Conservation (phyloP, 192 early-diverging fungal species). For the Paraglomus brasilianum region DNA sequence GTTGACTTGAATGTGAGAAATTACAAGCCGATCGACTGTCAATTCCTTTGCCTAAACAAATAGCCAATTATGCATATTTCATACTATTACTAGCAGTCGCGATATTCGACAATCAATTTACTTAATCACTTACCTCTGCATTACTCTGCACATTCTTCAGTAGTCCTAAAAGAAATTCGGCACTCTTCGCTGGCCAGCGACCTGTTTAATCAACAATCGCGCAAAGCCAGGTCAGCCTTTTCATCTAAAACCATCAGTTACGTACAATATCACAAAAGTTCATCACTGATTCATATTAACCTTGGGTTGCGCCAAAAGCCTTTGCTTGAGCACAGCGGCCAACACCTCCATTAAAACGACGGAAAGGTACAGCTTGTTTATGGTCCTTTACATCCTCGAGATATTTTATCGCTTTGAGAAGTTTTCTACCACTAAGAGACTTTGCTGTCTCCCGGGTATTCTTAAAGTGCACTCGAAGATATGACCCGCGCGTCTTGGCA, state of each 20-base stretch:
- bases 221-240: too few relatives aligned
- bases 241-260: too few relatives aligned
- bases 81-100: not conserved
- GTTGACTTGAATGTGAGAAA: constrained; percentile 98
- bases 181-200: constrained; percentile 98
- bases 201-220: constrained; percentile 35
- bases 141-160: constrained; percentile 98
- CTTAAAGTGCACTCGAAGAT: constrained; percentile 96
- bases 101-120: not conserved
- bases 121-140: constrained; percentile 69
- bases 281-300: constrained; percentile 4
- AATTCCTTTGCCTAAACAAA: constrained; percentile 80
- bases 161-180: constrained; percentile 88
- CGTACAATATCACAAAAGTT: too few relatives aligned
- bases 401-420: constrained; percentile 88
- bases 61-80: too few relatives aligned
- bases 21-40: constrained; percentile 79
- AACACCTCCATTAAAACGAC: constrained; percentile 94
- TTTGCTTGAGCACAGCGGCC: constrained; percentile 98
- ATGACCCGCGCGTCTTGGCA: constrained; percentile 87
- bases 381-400: constrained; percentile 93
- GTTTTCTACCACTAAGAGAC: constrained; percentile 90
- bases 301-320: constrained; percentile 83
- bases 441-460: constrained; percentile 97
- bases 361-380: constrained; percentile 97